Evolutionary conservation across 1,284 basidiomycete species (phyloP).

Genomic region (Phlebopus sp.): DNA sequence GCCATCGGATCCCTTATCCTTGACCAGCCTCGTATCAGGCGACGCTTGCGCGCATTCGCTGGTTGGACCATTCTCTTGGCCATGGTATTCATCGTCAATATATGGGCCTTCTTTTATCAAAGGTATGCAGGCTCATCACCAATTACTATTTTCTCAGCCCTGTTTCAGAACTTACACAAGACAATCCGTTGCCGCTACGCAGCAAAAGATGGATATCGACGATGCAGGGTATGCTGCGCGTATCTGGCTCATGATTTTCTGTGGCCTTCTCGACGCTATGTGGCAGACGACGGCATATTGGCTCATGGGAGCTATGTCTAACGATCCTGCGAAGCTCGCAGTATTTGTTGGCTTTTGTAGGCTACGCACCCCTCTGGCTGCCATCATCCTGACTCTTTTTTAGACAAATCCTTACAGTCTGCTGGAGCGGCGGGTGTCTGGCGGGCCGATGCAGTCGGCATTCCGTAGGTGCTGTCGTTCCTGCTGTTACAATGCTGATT

Average conservation of each 20-base stretch:
- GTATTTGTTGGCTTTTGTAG: conserved; percentile 32
- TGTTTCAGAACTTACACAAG: conserved; percentile 48
- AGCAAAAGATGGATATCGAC: conserved; percentile 45
- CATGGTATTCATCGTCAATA: conserved; percentile 51
- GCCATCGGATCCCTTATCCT: conserved; percentile 34
- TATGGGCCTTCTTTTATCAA: conserved; percentile 54
- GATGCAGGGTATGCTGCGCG: conserved; percentile 39
- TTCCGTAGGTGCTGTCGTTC: conserved; percentile 21
- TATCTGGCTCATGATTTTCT: conserved; percentile 46
- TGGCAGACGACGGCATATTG: conserved; percentile 62
- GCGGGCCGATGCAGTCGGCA: conserved; percentile 24
- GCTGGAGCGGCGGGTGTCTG: conserved; percentile 32
- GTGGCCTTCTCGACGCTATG: conserved; percentile 48
- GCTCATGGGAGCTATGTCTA: conserved; percentile 39
- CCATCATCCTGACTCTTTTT: background rate
- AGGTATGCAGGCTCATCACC: conserved; percentile 30
- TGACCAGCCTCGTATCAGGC: conserved; percentile 33
- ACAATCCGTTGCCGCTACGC: conserved; percentile 23
- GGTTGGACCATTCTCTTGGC: conserved; percentile 46
- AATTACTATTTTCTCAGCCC: background rate
- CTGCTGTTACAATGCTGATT: background rate
- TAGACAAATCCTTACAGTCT: conserved; percentile 31
- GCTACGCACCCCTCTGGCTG: conserved; percentile 1
- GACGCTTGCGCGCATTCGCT: conserved; percentile 48
- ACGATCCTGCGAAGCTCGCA: conserved; percentile 31